Evolutionary conservation across 352 stramenopile species (phyloP).

Genomic region (Phytophthora kernoviae): DNA sequence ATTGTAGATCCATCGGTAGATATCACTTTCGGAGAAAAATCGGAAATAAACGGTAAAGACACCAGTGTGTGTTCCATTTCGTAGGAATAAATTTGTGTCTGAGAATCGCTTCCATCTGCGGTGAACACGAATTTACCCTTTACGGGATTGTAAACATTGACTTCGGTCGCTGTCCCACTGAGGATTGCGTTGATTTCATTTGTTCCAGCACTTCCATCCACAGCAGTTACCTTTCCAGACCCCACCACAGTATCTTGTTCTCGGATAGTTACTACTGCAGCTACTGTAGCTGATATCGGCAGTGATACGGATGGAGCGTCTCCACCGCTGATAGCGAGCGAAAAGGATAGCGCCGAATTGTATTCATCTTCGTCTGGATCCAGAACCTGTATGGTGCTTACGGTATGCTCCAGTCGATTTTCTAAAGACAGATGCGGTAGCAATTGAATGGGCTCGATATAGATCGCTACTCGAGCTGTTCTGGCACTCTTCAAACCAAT

Average conservation of each 20-base stretch:
- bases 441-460: constrained; percentile 5
- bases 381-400: constrained; percentile 20
- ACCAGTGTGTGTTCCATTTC: constrained; percentile 14
- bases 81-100: constrained; percentile 9
- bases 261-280: constrained; percentile 5
- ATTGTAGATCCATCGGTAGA: constrained; percentile 17
- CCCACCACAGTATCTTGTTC: constrained; percentile 1
- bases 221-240: neutral
- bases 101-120: neutral
- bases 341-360: constrained; percentile 29
- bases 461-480: constrained; percentile 3
- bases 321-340: constrained; percentile 15
- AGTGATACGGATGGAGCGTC: constrained; percentile 13
- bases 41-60: constrained; percentile 11
- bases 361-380: constrained; percentile 44
- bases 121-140: constrained; percentile 7
- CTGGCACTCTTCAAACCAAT: neutral
- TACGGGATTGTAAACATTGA: constrained; percentile 20
- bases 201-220: constrained; percentile 14
- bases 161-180: constrained; percentile 1
- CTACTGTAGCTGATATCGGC: constrained; percentile 1
- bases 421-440: constrained; percentile 30
- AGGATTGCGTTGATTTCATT: constrained; percentile 15
- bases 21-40: constrained; percentile 16
- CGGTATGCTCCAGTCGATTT: constrained; percentile 23